Conservation (phyloP, 2,329 filamentous ascomycete genomes). For the Pestalotiopsis fici region DNA sequence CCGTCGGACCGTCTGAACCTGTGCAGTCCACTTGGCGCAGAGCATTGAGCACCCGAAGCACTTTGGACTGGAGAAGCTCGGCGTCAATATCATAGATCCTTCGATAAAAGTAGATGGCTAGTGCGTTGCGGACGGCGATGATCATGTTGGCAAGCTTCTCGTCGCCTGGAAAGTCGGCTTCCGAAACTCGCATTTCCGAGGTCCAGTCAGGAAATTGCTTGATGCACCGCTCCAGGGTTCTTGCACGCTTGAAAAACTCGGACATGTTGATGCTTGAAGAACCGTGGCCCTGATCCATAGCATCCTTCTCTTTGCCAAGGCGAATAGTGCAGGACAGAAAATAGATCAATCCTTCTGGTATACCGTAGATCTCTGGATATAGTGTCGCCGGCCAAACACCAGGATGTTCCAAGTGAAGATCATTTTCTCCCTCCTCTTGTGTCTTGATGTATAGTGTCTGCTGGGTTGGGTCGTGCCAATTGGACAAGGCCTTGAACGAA, state of each 20-base stretch:
- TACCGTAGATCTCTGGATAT: slow-evolving; percentile 41
- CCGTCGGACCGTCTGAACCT: slow-evolving; percentile 17
- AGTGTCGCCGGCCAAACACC: slow-evolving; percentile 36
- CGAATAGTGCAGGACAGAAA: slow-evolving; percentile 35
- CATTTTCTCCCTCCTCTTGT: slow-evolving; percentile 38
- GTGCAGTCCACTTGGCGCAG: slow-evolving; percentile 26
- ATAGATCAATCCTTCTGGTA: slow-evolving; percentile 35
- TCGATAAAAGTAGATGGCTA: slow-evolving; percentile 40
- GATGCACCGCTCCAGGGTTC: slow-evolving; percentile 32
- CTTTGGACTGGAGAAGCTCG: slow-evolving; percentile 33
- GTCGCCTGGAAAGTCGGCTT: not conserved
- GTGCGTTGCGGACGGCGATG: slow-evolving; percentile 32
- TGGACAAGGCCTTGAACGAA: slow-evolving; percentile 28
- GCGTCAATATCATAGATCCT: slow-evolving; percentile 37
- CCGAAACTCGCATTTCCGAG: not conserved
- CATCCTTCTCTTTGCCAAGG: slow-evolving; percentile 36
- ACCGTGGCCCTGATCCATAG: slow-evolving; percentile 13
- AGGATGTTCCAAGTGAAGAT: slow-evolving; percentile 21
- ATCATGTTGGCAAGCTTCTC: slow-evolving; percentile 29
- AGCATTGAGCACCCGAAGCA: slow-evolving; percentile 30
- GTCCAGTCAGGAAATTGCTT: slow-evolving; percentile 15
- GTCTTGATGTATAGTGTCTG: slow-evolving; percentile 32
- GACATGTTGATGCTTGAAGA: slow-evolving; percentile 17
- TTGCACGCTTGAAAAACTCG: slow-evolving; percentile 32
- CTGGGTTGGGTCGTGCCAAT: slow-evolving; percentile 30